Base-by-base conservation (phyloP, 2,329 filamentous ascomycete species). In the Epichloe festucae region DNA sequence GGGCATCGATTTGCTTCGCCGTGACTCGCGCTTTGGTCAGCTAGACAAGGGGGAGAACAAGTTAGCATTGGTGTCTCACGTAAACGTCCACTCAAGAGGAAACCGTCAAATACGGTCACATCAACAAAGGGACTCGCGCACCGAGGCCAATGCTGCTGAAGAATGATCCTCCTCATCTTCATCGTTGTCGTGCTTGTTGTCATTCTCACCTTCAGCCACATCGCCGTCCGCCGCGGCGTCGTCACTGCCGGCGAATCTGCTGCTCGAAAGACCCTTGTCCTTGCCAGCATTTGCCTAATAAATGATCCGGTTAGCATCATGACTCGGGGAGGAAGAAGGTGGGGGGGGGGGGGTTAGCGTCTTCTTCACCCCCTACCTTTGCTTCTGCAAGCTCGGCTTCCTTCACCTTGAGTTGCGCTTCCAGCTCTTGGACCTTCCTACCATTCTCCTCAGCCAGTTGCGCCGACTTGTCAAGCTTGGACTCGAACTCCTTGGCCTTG, bases 131-230 rank as follows among this genome's bases (percentile, higher is more conserved):
- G 73, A 69, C 66, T 68, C 63, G 72, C 81, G 75, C 77, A 84
- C 81, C 79, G 77, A 79, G 71, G 80, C 79, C 69, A 84, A 73
- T 68, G 80, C 81, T 65, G 74, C 72, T 64, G 80, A 83, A 67
- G 79, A 79, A 71, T 78, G 71, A 64, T 84, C 80, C 61, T 78
- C 74, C 61, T 70, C 69, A 64, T 70, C 46, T 41, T 40, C 23
- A 17, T 19, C 70, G 62, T 70, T 70, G 63, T 83, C 79, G 61
- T 78, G 73, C 27, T 31, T 31, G 60, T 70, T 69, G 64, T 70
- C 70, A 63, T 71, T 70, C 78, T 82, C 79, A 77, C 76, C 78
- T 77, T 76, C 75, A 64, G 70, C 70, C 62, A 65, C 62, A 47
- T 62, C 63, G 52, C 67, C 65, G 58, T 67, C 58, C 45, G 64